These are phyloP conservation scores for Corchorus olitorius DNA, from an alignment of 345 rosid genomes.

Conservation along the genomic window DNA sequence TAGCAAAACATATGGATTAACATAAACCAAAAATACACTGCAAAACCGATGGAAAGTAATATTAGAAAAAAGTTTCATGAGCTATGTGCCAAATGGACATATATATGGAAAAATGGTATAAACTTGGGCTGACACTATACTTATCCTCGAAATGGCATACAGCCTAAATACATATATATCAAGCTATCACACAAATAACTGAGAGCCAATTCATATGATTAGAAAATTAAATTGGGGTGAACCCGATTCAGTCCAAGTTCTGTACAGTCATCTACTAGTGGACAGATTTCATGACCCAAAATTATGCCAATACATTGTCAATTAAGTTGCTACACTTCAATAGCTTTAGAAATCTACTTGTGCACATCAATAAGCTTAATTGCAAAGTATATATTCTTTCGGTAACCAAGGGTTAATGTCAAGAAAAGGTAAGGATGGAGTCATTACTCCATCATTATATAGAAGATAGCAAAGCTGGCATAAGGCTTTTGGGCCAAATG, in stretches of 20 bases:
- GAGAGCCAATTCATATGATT: neutral
- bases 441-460: neutral
- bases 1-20: neutral
- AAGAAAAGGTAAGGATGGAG: neutral
- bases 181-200: neutral
- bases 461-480: neutral
- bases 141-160: neutral
- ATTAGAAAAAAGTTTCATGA: neutral
- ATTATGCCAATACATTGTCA: neutral
- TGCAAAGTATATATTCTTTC: neutral
- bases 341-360: neutral
- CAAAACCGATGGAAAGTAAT: neutral
- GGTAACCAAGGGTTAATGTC: neutral
- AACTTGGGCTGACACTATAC: neutral
- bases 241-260: neutral
- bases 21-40: neutral
- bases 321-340: neutral
- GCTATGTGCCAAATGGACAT: neutral
- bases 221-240: neutral
- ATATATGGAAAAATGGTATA: neutral
- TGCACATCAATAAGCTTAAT: neutral
- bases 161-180: neutral
- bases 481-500: neutral
- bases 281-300: neutral
- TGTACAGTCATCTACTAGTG: neutral